phyloP scores from a whole-genome alignment of 179 eudicot genomes.

The Patellifolia procumbens region DNA sequence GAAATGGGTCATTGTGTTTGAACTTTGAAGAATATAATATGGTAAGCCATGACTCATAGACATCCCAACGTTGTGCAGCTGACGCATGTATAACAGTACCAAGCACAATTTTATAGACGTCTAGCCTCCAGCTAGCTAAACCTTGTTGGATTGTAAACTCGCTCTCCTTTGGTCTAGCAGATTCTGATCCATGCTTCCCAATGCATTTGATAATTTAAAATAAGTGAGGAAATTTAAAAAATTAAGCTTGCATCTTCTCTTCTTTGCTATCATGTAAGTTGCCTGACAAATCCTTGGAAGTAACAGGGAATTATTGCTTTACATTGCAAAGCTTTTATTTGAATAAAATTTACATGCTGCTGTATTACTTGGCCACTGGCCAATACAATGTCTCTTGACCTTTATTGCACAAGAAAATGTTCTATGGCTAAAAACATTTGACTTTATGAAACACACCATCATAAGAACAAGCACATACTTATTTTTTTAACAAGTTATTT shows the following conservation, averaged over 20 bases:
- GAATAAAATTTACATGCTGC: conserved; percentile 8
- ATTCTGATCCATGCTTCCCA: not conserved
- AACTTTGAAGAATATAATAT: not conserved
- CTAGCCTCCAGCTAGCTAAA: not conserved
- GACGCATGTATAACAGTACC: not conserved
- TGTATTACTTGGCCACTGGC: not conserved
- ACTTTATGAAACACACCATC: conserved; percentile 15
- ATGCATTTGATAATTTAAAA: not conserved
- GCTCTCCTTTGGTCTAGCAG: not conserved
- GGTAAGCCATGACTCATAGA: not conserved
- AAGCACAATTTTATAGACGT: not conserved
- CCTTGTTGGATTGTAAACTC: not conserved
- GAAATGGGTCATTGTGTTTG: not conserved
- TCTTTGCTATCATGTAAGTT: not conserved
- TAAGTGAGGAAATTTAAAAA: conserved; percentile 27
- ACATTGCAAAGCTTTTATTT: not conserved
- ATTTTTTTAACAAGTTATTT: conserved; percentile 14
- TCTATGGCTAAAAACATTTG: conserved; percentile 11
- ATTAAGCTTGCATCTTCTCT: not conserved
- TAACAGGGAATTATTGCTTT: not conserved
- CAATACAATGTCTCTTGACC: conserved; percentile 7
- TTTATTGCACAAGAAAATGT: conserved; percentile 17
- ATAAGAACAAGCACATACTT: conserved; percentile 20
- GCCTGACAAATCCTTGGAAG: conserved; percentile 31
- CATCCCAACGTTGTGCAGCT: conserved; percentile 2